These are phyloP conservation scores for Kwoniella sp. DNA, from an alignment of 768 basidiomycete genomes.

Conservation along the genomic window DNA sequence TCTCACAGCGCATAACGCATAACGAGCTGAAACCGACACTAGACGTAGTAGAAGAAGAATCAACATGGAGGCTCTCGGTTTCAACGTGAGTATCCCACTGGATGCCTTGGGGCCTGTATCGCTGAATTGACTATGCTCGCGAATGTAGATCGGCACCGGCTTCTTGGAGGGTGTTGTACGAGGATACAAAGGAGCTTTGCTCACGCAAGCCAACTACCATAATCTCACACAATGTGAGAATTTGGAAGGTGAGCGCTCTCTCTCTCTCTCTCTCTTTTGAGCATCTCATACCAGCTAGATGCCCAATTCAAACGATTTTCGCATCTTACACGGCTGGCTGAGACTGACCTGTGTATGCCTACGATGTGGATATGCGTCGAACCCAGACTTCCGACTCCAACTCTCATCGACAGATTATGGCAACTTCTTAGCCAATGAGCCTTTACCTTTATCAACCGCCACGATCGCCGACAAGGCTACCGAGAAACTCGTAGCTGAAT, in stretches of 20 bases:
- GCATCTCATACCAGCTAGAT: too few species aligned
- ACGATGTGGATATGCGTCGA: not conserved
- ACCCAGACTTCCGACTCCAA: constrained; percentile 87
- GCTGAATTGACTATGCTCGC: too few species aligned
- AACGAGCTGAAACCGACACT: not conserved
- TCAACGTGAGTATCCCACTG: constrained; percentile 54
- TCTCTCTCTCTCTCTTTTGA: too few species aligned
- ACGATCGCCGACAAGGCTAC: constrained; percentile 97
- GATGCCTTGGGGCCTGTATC: too few species aligned
- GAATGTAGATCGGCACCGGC: constrained; percentile 53
- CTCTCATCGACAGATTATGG: constrained; percentile 96
- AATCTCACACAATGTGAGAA: constrained; percentile 97
- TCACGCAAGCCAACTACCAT: constrained; percentile 84
- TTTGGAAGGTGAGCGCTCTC: constrained; percentile 74
- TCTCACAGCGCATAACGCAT: too few species aligned
- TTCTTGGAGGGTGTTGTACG: constrained; percentile 62
- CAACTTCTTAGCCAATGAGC: constrained; percentile 95
- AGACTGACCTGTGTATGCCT: too few species aligned
- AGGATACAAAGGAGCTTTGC: constrained; percentile 90
- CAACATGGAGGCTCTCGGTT: constrained; percentile 56
- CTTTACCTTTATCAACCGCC: constrained; percentile 86
- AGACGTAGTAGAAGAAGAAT: not conserved
- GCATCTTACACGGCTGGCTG: too few species aligned
- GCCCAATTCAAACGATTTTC: not conserved
- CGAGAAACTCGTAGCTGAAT: constrained; percentile 91